These are phyloP conservation scores for Nigrograna mackinnonii DNA, from an alignment of 2,329 filamentous ascomycete species.

Conservation along the genomic window DNA sequence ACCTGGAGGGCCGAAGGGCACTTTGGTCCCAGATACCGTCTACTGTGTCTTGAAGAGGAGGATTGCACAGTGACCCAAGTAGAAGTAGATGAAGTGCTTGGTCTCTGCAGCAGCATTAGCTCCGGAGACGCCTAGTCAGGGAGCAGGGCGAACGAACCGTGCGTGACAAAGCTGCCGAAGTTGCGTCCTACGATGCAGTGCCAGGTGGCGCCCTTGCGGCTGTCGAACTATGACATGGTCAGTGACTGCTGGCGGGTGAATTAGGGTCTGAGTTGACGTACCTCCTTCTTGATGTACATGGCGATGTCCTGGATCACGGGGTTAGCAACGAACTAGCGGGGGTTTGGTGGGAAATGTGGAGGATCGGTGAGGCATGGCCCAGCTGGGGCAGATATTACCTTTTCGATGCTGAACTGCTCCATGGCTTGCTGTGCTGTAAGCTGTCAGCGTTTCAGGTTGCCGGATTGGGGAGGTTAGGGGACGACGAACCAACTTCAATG, in stretches of 20 bases:
- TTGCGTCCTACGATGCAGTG: constrained; percentile 98
- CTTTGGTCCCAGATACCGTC: no score
- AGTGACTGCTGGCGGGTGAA: no score
- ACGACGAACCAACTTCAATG: constrained; percentile 86
- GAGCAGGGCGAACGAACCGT: constrained; percentile 66
- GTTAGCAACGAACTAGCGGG: constrained; percentile 2
- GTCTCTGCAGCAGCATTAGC: constrained; percentile 67
- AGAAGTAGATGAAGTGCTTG: constrained; percentile 99
- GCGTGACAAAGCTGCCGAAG: constrained; percentile 98
- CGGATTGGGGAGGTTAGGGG: constrained; percentile 4
- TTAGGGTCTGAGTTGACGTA: no score
- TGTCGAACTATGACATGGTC: constrained; percentile 89
- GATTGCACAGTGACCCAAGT: constrained; percentile 97
- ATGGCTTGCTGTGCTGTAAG: constrained; percentile 69
- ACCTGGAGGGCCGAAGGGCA: no score
- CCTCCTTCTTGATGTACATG: constrained; percentile 92
- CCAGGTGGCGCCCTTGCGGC: constrained; percentile 96
- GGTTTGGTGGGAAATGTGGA: no score
- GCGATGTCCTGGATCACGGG: constrained; percentile 76
- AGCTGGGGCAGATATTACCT: no score
- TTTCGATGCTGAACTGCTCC: constrained; percentile 73
- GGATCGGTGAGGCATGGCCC: no score
- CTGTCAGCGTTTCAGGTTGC: constrained; percentile 24
- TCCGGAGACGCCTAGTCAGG: not conserved
- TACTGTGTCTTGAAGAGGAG: constrained; percentile 98